Conservation (phyloP, 306 rosid genomes). For the Arachis hypogaea region DNA sequence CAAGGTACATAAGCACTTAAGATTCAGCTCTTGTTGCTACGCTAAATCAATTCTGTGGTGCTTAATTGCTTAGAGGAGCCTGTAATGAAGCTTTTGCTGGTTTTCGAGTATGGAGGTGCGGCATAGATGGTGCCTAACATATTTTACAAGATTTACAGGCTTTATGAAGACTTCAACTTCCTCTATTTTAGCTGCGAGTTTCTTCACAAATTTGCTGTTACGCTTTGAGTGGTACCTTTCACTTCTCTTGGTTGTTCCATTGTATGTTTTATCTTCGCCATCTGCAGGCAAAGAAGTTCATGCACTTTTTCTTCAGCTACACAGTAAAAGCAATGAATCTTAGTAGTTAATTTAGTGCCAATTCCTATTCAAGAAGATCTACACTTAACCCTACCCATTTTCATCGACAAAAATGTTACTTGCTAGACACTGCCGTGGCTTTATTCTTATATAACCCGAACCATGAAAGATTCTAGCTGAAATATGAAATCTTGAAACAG, state of each 20-base stretch:
- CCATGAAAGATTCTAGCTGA: not conserved
- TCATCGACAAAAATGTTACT: not conserved
- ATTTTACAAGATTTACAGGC: slow-evolving; percentile 19
- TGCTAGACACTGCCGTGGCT: not conserved
- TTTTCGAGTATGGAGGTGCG: not conserved
- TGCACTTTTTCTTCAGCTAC: slow-evolving; percentile 79
- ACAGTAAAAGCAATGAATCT: slow-evolving; percentile 25
- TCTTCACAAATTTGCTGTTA: slow-evolving; percentile 21
- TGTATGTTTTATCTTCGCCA: slow-evolving; percentile 54
- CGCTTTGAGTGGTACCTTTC: slow-evolving; percentile 18
- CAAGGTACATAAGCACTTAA: slow-evolving; percentile 9
- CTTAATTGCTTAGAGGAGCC: too few species aligned
- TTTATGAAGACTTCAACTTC: slow-evolving; percentile 30
- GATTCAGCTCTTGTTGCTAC: not conserved
- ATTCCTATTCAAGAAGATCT: not conserved
- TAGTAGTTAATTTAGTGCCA: not conserved
- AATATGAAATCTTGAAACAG: slow-evolving; percentile 21
- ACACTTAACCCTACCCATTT: not conserved
- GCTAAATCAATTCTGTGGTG: not conserved
- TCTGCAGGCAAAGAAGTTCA: slow-evolving; percentile 71
- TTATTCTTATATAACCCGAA: slow-evolving; percentile 7
- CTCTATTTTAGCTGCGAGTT: slow-evolving; percentile 21
- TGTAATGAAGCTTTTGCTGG: not conserved
- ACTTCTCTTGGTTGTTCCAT: slow-evolving; percentile 35
- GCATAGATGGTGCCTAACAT: slow-evolving; percentile 23